Evolutionary conservation across 169 alveolate species (phyloP).

Genomic region (Pseudocohnilembus persalinus): DNA sequence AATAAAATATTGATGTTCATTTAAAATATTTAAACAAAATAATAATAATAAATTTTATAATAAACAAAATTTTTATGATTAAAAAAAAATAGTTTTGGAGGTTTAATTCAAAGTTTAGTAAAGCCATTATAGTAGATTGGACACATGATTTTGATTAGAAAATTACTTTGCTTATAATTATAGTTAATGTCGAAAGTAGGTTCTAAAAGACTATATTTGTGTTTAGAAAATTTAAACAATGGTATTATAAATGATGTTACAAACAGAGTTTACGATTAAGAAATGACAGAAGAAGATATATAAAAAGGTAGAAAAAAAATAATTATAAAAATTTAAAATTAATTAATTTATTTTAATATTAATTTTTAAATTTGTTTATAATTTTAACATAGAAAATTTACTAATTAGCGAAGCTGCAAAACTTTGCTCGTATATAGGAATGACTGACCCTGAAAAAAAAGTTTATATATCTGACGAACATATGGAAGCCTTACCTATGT

Average conservation of each 20-base stretch:
- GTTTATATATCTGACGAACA: slow-evolving; percentile 18
- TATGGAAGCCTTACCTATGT: slow-evolving; percentile 34
- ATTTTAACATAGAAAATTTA: no score
- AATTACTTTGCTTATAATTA: slow-evolving; percentile 20
- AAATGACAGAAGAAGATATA: slow-evolving; percentile 22
- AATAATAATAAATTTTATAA: no score
- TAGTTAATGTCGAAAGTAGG: slow-evolving; percentile 41
- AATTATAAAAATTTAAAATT: neutral
- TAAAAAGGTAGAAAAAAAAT: neutral
- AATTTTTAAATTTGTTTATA: slow-evolving; percentile 15
- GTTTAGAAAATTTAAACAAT: slow-evolving; percentile 33
- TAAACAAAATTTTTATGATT: neutral
- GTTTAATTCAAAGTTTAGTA: slow-evolving; percentile 2
- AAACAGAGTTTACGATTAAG: slow-evolving; percentile 22
- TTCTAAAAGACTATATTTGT: slow-evolving; percentile 25
- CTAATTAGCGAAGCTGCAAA: slow-evolving; percentile 20
- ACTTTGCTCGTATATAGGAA: slow-evolving; percentile 33
- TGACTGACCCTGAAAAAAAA: slow-evolving; percentile 38
- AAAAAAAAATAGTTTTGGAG: neutral
- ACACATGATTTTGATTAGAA: slow-evolving; percentile 25
- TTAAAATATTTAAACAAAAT: no score
- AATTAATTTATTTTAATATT: neutral
- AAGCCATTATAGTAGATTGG: slow-evolving; percentile 26
- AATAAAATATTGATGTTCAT: no score
- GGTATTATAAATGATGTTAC: slow-evolving; percentile 33